Evolutionary conservation across 176 grass and related monocot species (phyloP).

Genomic region (Eragrostis curvula): DNA sequence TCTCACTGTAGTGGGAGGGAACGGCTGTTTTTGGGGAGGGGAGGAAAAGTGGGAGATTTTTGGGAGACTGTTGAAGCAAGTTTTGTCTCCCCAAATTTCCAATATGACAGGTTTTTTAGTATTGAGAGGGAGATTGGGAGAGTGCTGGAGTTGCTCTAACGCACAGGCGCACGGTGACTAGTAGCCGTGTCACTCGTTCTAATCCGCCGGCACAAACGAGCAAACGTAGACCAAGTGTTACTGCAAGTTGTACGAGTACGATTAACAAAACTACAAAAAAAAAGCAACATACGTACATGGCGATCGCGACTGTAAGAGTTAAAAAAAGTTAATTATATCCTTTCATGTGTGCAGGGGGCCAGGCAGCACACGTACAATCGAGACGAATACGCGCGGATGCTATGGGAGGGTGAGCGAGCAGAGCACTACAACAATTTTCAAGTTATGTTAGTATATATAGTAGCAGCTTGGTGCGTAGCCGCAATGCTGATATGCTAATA

Average conservation of each 20-base stretch:
- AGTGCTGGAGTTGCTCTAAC: no score
- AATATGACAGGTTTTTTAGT: no score
- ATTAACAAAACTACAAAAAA: background rate
- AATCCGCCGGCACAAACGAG: background rate
- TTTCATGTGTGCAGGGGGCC: background rate
- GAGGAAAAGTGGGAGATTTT: no score
- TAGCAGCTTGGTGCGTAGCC: background rate
- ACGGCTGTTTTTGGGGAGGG: no score
- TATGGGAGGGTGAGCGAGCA: background rate
- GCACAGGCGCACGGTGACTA: background rate
- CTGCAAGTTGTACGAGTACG: constrained; percentile 28
- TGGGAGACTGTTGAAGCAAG: no score
- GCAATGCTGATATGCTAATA: background rate
- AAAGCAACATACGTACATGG: background rate
- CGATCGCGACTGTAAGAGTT: background rate
- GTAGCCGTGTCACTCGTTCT: constrained; percentile 36
- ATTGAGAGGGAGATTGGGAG: no score
- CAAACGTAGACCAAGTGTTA: constrained; percentile 30
- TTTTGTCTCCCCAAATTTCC: no score
- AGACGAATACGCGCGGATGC: background rate
- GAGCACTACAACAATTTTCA: background rate
- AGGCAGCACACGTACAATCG: no score
- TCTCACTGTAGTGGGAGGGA: no score
- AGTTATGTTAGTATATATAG: background rate
- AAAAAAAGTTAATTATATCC: background rate